Base-by-base conservation (phyloP, 768 basidiomycete species). In the Boletellus emodensis region DNA sequence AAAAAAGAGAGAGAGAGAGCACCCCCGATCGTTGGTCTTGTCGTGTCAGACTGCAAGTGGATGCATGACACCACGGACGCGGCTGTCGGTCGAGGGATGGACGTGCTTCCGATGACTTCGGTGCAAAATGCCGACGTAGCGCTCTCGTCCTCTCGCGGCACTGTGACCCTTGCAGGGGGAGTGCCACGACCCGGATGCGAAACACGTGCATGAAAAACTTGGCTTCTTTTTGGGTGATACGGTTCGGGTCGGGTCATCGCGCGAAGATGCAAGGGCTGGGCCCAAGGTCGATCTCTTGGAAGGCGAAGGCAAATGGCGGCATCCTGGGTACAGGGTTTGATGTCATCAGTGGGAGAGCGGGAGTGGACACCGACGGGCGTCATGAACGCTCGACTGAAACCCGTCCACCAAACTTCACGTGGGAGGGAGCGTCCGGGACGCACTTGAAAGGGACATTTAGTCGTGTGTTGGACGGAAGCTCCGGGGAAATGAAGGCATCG, bases 401-500 rank as follows among this genome's bases (percentile, higher is more conserved):
- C 8, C 17, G 33, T 36, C 32, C 38, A 44, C 50, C 46, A 54
- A 48, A 59, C n/a, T n/a, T n/a, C 53, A 49, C 44, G 53, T 52
- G 60, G 14, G 44, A 37, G 35, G 24, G 24, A 5, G 52, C 45
- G 56, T 59, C 38, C 56, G 33, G 30, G 53, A 48, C 60, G 60
- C 60, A 61, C 45, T 59, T 61, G 60, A 48, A 57, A 49, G 46
- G 34, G 39, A 14, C 6, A 2, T 11, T 20, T 33, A 36, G 55
- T 6, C 30, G 13, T 38, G 18, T 9, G 42, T 18, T 49, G 42
- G 41, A 52, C 42, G 44, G 48, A 46, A 40, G 46, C 30, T 32
- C 32, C 17, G 37, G 18, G 10, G 20, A 40, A 32, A 11, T 10
- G 46, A 17, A 44, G 36, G 42, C 17, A 28, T 20, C 15, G 15